These are phyloP conservation scores for Macrolepiota albuminosa DNA, from an alignment of 768 basidiomycete genomes.

Conservation along the genomic window DNA sequence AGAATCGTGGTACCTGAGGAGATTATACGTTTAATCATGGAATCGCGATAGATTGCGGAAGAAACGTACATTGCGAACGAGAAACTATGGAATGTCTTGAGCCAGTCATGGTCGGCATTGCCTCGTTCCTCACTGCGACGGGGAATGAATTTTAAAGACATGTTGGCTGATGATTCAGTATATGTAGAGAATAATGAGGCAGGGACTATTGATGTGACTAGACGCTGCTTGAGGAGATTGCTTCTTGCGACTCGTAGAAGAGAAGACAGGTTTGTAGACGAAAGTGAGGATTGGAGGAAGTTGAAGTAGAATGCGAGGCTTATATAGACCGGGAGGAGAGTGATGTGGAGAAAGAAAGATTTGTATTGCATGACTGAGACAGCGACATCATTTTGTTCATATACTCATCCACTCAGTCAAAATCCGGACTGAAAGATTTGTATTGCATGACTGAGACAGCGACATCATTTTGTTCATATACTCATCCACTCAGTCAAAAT, in stretches of 20 bases:
- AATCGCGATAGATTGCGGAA: background rate
- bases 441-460: too few species aligned
- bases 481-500: background rate
- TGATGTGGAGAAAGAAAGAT: slow-evolving; percentile 29
- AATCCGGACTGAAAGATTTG: too few species aligned
- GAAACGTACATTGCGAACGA: slow-evolving; percentile 59
- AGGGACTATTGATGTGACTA: slow-evolving; percentile 10
- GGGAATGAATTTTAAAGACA: slow-evolving; percentile 38
- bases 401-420: too few species aligned
- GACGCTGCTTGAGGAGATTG: slow-evolving; percentile 25
- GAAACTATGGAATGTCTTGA: slow-evolving; percentile 86
- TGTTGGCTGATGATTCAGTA: slow-evolving; percentile 2
- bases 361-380: slow-evolving; percentile 32
- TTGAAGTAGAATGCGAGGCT: slow-evolving; percentile 31
- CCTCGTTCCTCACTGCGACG: slow-evolving; percentile 64
- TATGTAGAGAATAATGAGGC: slow-evolving; percentile 10
- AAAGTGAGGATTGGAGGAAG: slow-evolving; percentile 19
- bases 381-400: slow-evolving; percentile 8
- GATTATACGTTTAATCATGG: background rate
- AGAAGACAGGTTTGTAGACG: slow-evolving; percentile 31
- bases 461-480: too few species aligned
- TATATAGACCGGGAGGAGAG: slow-evolving; percentile 37
- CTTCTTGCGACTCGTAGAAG: slow-evolving; percentile 32
- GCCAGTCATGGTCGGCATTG: slow-evolving; percentile 77
- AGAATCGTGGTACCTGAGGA: slow-evolving; percentile 52